Evolutionary conservation across 2,329 filamentous ascomycete genomes (phyloP).

Genomic region (Botrytis medusae): DNA sequence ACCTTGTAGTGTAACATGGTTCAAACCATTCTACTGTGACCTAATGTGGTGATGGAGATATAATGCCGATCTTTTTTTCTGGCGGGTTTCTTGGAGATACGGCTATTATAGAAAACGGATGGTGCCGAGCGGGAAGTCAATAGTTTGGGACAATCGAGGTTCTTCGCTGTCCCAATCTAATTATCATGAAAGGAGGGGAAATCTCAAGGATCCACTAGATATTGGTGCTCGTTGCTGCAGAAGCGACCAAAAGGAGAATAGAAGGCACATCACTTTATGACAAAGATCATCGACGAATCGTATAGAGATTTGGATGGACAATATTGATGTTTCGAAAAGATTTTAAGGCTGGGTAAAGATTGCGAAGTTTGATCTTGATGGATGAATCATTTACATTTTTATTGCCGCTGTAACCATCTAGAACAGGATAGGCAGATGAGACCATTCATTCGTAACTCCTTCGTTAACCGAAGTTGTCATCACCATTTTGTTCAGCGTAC

Average conservation of each 20-base stretch:
- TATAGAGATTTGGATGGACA: background rate
- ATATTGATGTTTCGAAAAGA: constrained; percentile 2
- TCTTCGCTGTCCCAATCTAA: constrained; percentile 18
- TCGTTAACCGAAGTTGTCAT: constrained; percentile 14
- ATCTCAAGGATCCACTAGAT: constrained; percentile 7
- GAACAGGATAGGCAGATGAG: constrained; percentile 18
- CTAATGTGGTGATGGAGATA: constrained; percentile 14
- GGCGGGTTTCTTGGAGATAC: constrained; percentile 15
- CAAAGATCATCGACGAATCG: background rate
- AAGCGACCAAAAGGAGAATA: constrained; percentile 24
- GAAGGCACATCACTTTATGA: constrained; percentile 16
- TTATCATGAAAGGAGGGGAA: constrained; percentile 28
- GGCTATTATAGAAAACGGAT: constrained; percentile 14
- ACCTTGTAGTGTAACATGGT: constrained; percentile 8
- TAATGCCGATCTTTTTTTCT: constrained; percentile 17
- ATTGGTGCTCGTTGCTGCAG: constrained; percentile 24
- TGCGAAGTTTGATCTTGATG: background rate
- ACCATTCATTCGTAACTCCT: constrained; percentile 4
- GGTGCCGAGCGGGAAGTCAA: constrained; percentile 18
- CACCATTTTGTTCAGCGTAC: background rate
- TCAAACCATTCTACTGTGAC: constrained; percentile 10
- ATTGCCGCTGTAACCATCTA: constrained; percentile 11
- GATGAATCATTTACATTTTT: background rate
- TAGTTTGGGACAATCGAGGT: constrained; percentile 19
- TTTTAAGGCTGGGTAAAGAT: constrained; percentile 2